Evolutionary conservation across 2,329 filamentous ascomycete species (phyloP).

Genomic region (Talaromyces funiculosus): DNA sequence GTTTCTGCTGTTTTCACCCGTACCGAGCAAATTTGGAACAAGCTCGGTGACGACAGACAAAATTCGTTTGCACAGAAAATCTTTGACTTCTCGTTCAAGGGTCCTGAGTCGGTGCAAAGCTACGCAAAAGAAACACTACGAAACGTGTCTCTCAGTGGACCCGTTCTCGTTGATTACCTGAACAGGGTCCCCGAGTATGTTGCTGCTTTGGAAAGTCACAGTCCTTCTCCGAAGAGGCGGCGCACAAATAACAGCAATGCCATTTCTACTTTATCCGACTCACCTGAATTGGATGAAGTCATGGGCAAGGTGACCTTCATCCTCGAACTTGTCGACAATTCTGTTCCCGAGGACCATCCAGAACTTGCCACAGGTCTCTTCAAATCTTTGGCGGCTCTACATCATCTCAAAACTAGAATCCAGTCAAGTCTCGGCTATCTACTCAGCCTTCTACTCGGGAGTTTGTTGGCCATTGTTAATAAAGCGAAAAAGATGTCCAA

Average conservation of each 20-base stretch:
- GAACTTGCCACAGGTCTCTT: conserved; percentile 76
- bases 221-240: conserved; percentile 70
- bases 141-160: conserved; percentile 65
- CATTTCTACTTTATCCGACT: conserved; percentile 55
- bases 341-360: conserved; percentile 66
- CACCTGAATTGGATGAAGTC: conserved; percentile 59
- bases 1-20: conserved; percentile 62
- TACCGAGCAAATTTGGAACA: conserved; percentile 65
- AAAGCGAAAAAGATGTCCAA: conserved; percentile 50
- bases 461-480: conserved; percentile 77
- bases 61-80: conserved; percentile 32
- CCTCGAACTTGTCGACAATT: conserved; percentile 79
- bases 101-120: conserved; percentile 25
- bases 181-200: conserved; percentile 66
- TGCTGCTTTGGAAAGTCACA: conserved; percentile 63
- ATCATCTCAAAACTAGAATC: conserved; percentile 73
- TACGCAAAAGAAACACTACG: conserved; percentile 61
- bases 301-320: conserved; percentile 79
- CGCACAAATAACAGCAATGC: conserved; percentile 69
- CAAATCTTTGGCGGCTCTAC: conserved; percentile 76
- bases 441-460: conserved; percentile 75
- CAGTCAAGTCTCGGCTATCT: conserved; percentile 86
- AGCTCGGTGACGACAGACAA: conserved; percentile 34
- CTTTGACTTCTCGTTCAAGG: conserved; percentile 37
- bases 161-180: conserved; percentile 66